Evolutionary conservation across 352 stramenopile genomes (phyloP).

Genomic region (Globisporangium nunn): DNA sequence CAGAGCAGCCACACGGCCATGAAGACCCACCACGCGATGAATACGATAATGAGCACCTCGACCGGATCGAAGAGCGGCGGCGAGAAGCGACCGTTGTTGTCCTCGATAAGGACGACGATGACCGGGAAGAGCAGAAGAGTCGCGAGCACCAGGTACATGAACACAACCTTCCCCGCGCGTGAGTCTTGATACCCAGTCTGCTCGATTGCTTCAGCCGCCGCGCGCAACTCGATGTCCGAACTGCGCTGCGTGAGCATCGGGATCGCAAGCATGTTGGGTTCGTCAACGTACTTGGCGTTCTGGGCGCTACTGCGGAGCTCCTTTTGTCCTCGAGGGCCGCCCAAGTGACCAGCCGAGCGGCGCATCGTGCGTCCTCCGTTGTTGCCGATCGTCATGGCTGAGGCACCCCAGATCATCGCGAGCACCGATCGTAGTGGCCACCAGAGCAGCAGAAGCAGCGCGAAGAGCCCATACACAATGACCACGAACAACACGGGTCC

Average conservation of each 20-base stretch:
- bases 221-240: constrained; percentile 35
- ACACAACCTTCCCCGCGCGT: constrained; percentile 31
- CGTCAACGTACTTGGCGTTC: constrained; percentile 15
- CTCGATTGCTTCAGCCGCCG: constrained; percentile 38
- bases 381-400: constrained; percentile 3
- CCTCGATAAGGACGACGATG: constrained; percentile 37
- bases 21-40: no score
- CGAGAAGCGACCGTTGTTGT: constrained; percentile 49
- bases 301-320: constrained; percentile 18
- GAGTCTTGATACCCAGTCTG: constrained; percentile 46
- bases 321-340: constrained; percentile 16
- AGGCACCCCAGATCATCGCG: constrained; percentile 5
- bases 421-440: constrained; percentile 12
- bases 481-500: constrained; percentile 34
- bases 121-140: constrained; percentile 48
- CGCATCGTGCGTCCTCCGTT: not conserved
- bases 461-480: constrained; percentile 33
- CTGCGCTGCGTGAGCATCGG: constrained; percentile 34
- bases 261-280: constrained; percentile 24
- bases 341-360: not conserved
- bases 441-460: constrained; percentile 27
- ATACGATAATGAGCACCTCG: constrained; percentile 51
- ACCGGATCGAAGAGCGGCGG: constrained; percentile 42
- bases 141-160: constrained; percentile 53
- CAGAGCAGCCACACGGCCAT: constrained; percentile 64